Evolutionary conservation across 1,139 yeast genomes (phyloP), one percentile per base, ranked within the genome.

Genomic region (Yamadazyma spencermartinsiae): DNA sequence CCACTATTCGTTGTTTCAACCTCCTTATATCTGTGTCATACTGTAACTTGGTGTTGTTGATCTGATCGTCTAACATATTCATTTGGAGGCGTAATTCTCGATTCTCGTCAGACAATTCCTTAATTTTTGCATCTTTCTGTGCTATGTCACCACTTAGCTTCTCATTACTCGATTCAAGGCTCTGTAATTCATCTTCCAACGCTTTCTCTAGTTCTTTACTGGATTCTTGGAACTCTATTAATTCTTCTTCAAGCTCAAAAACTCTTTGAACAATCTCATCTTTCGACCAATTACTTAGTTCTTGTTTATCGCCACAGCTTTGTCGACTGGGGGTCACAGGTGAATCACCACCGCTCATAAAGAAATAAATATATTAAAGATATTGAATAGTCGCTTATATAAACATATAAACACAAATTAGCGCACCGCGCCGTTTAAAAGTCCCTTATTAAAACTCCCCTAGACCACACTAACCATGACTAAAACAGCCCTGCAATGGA

Each of bases 151-250:
- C 47, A 38, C 27, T 43, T 13, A 66, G 46, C 8, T 45, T 40
- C 1, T 42, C 36, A 35, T 65, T 66, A 4, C 53, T 48, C 1
- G 43, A 12, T 37, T 72, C 76, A 19, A 68, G 49, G 8, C 52
- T 60, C 34, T 57, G 62, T 21, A 71, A 56, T 44, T 72, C 77
- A 20, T 65, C 70, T 45, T 72, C 77, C 30, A 72, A 54, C 1
- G 74, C 75, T 39, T 55, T 66, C 44, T 72, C 77, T 32, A 72
- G 54, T 35, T 70, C 76, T 41, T 60, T 65, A 39, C 72, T 65
- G 2, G 72, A 64, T 34, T 67, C 74, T 43, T 71, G 76, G 44
- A 70, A 70, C 43, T 70, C 76, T 13, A 49, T 42, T 14, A 70
- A 48, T 33, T 65, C 72, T 11, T 51, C 48, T 44, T 71, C 76